Percentiles rank a stretch among this genome's conserved stretches.
Conservation (phyloP, 2,329 filamentous ascomycete genomes). For the Malbranchea zuffiana region DNA sequence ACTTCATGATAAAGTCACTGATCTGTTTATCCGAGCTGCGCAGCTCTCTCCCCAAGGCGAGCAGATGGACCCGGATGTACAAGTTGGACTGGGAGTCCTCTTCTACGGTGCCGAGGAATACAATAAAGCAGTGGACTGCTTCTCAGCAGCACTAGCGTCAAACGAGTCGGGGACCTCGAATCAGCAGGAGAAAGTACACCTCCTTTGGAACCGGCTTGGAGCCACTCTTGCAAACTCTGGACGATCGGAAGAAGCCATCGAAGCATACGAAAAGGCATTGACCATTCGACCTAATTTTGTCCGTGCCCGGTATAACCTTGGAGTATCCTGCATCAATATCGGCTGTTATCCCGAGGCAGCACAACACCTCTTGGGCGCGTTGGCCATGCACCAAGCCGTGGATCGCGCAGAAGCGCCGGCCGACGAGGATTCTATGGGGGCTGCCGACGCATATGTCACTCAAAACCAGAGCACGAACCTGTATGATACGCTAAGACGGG, state of each 20-base stretch:
- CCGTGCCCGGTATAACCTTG: constrained; percentile 89
- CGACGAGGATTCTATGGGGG: constrained; percentile 63
- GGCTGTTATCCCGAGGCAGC: constrained; percentile 90
- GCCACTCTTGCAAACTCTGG: constrained; percentile 93
- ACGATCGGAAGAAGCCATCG: constrained; percentile 88
- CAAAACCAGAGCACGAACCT: constrained; percentile 96
- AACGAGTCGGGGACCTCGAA: constrained; percentile 77
- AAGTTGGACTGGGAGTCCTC: constrained; percentile 89
- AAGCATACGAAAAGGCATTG: constrained; percentile 87
- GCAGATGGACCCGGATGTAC: constrained; percentile 96
- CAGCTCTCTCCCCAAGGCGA: constrained; percentile 84
- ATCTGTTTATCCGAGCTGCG: constrained; percentile 82
- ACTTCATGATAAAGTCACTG: constrained; percentile 81
- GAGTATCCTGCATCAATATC: constrained; percentile 94
- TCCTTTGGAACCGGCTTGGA: constrained; percentile 94
- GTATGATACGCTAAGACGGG: constrained; percentile 83
- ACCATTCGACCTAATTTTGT: constrained; percentile 92
- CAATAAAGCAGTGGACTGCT: constrained; percentile 97
- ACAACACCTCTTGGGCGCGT: constrained; percentile 77
- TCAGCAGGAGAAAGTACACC: constrained; percentile 73
- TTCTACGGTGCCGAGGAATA: constrained; percentile 98
- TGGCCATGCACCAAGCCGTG: constrained; percentile 91
- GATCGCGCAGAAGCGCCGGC: constrained; percentile 74
- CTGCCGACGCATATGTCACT: constrained; percentile 47
- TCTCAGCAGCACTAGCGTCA: constrained; percentile 77